Evolutionary conservation across 1,284 basidiomycete genomes (phyloP).

Genomic region (Chondrostereum purpureum): DNA sequence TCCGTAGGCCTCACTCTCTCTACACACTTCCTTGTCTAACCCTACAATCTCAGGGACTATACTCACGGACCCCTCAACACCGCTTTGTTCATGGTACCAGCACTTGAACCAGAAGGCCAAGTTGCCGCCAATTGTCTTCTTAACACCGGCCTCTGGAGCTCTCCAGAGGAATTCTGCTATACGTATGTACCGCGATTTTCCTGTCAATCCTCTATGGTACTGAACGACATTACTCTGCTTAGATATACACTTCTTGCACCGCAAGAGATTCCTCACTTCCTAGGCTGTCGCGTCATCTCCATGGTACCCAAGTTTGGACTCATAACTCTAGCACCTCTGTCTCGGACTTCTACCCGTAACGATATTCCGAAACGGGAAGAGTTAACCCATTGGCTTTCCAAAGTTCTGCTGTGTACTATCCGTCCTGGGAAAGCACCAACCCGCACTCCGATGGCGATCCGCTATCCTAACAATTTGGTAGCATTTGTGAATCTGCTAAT

Average conservation of each 20-base stretch:
- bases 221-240: not conserved
- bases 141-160: constrained; percentile 23
- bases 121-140: constrained; percentile 25
- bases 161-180: constrained; percentile 24
- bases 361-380: constrained; percentile 26
- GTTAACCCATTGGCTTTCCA: constrained; percentile 31
- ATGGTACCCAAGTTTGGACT: constrained; percentile 13
- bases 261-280: constrained; percentile 23
- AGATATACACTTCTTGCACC: constrained; percentile 27
- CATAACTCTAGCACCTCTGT: constrained; percentile 10
- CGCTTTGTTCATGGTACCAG: constrained; percentile 21
- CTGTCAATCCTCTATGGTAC: not conserved
- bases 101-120: constrained; percentile 21
- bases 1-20: constrained; percentile 14
- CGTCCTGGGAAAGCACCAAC: constrained; percentile 22
- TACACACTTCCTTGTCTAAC: not conserved
- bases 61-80: constrained; percentile 27
- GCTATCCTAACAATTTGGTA: constrained; percentile 31
- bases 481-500: constrained; percentile 29
- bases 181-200: constrained; percentile 20
- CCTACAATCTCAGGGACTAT: constrained; percentile 21
- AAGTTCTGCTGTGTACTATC: constrained; percentile 29
- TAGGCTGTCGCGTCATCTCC: constrained; percentile 20
- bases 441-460: constrained; percentile 24
- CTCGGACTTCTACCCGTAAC: constrained; percentile 20